A percentile compares a stretch with the other conserved stretches of the same genome.
Evolutionary conservation across 306 rosid genomes (phyloP).

Genomic region (Rosa chinensis): DNA sequence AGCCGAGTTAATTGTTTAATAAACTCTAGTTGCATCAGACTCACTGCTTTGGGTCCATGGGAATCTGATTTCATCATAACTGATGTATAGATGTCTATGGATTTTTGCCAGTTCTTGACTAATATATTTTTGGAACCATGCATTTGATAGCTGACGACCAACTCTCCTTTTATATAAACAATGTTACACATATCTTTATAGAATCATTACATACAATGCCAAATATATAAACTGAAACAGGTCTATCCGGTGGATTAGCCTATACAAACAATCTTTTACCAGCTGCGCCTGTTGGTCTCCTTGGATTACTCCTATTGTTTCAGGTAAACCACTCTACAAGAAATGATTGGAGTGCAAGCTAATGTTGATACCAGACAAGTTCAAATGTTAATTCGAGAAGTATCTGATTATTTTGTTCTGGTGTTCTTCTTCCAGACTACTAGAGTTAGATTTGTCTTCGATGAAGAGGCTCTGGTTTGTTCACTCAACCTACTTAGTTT

Average conservation of each 20-base stretch:
- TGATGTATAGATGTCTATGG: neutral
- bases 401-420: constrained; percentile 16
- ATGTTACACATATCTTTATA: neutral
- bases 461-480: constrained; percentile 82
- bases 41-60: neutral
- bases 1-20: neutral
- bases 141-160: neutral
- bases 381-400: neutral
- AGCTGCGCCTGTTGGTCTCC: constrained; percentile 82
- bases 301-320: constrained; percentile 80
- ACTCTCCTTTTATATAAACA: constrained; percentile 12
- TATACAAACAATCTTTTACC: constrained; percentile 74
- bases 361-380: neutral
- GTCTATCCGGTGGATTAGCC: constrained; percentile 76
- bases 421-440: constrained; percentile 62
- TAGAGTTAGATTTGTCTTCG: constrained; percentile 86
- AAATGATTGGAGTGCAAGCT: neutral
- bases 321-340: constrained; percentile 51
- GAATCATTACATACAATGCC: constrained; percentile 4
- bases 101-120: neutral
- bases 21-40: neutral
- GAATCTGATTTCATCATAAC: neutral
- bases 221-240: constrained; percentile 42
- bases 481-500: constrained; percentile 25
- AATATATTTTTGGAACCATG: neutral